Evolutionary conservation across 768 basidiomycete genomes (phyloP).

Genomic region (Roridomyces roridus): DNA sequence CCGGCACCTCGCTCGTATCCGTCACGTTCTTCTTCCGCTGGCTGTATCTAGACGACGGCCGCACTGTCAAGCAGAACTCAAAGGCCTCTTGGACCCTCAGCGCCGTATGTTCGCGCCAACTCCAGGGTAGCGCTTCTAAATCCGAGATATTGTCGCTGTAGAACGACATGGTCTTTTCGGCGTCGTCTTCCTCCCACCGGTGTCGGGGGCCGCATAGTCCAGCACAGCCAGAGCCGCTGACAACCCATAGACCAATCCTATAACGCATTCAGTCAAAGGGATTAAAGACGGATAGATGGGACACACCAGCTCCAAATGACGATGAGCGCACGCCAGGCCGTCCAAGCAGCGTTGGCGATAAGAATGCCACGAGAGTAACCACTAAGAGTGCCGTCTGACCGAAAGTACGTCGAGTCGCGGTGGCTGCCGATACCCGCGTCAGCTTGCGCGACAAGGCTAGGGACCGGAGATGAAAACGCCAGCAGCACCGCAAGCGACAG

Average conservation of each 20-base stretch:
- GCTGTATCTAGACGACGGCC: constrained; percentile 40
- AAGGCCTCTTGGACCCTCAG: constrained; percentile 78
- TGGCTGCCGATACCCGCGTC: constrained; percentile 49
- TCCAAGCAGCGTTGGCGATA: constrained; percentile 82
- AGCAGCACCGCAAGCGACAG: constrained; percentile 77
- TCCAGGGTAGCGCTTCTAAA: constrained; percentile 70
- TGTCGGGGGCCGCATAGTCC: constrained; percentile 86
- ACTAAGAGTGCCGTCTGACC: constrained; percentile 68
- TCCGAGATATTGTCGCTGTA: constrained; percentile 57
- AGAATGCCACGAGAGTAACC: constrained; percentile 81
- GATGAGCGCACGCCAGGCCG: constrained; percentile 75
- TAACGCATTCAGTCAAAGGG: not conserved
- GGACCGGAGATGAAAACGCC: constrained; percentile 58
- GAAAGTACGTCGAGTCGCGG: constrained; percentile 82
- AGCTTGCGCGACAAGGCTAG: constrained; percentile 50
- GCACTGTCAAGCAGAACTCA: constrained; percentile 70
- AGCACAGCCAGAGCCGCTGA: constrained; percentile 78
- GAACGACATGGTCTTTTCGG: constrained; percentile 60
- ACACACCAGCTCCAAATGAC: constrained; percentile 76
- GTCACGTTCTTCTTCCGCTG: constrained; percentile 36
- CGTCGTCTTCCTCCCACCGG: constrained; percentile 83
- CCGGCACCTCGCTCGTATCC: constrained; percentile 36
- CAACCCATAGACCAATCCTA: constrained; percentile 80
- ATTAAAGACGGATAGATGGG: not conserved
- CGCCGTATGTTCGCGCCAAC: constrained; percentile 76